Evolutionary conservation across 768 basidiomycete species (phyloP), one percentile per base, ranked within the genome.

Genomic region (Lactarius akahatsu): DNA sequence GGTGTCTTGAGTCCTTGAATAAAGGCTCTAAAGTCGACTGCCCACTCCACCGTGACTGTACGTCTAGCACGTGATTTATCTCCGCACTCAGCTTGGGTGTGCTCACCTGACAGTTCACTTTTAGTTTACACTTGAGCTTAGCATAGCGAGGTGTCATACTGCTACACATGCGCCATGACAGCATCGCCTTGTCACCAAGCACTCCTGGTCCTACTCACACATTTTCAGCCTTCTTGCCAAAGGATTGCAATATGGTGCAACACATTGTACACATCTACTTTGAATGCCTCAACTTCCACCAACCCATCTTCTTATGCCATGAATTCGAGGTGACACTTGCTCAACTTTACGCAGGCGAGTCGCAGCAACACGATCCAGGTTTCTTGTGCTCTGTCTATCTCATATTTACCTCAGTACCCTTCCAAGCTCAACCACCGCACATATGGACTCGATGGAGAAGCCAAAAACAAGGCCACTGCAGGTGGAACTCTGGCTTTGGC

Each of bases 341-440:
- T 54, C 81, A 84, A 30, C 80, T 92, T n/a, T 94, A 94, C 72
- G 82, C 86, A 0, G 82, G 81, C 57, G 75, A 78, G 8, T 76
- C 77, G 9, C 69, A 81, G 2, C 81, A 85, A 28, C 80, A 85
- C 69, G 92, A 94, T 72, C 89, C 90, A 15, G 92, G 92, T 23
- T 91, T 85, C 75, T 72, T 94, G 5, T 93, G 90, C 76, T 86
- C 87, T 74, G 74, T 90, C 64, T 93, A 94, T 74, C 79, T 94
- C 32, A 78, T 94, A 47, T 77, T 94, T 59, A 91, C 90, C 82
- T 94, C 1, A 91, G 92, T 2, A 92, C 92, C 1, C 80, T 69
- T 89, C 87, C 77, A 90, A 93, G 71, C 82, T 92, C 70, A 92
- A 91, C 72, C 85, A 91, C 71, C 86, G 85, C 64, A 86, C 84